Conservation (phyloP, 2,329 filamentous ascomycete genomes). For the Claviceps lovelessii region DNA sequence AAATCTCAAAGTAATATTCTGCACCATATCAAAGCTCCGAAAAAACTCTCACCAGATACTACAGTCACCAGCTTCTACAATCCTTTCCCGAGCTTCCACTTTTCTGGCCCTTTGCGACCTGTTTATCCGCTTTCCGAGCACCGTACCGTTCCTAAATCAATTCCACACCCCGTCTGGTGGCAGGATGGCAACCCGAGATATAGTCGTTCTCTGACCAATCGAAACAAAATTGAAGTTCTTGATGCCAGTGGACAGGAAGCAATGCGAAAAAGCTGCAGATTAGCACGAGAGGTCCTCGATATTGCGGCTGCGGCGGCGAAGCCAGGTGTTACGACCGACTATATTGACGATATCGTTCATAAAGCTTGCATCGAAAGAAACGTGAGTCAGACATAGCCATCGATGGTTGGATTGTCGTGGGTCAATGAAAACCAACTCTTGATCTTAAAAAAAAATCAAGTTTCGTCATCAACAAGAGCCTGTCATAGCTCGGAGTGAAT, state of each 20-base stretch:
- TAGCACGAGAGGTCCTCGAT: constrained; percentile 85
- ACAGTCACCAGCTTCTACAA: constrained; percentile 83
- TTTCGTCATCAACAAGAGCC: background rate
- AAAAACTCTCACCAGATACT: constrained; percentile 78
- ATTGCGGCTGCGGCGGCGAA: constrained; percentile 69
- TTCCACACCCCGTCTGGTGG: constrained; percentile 77
- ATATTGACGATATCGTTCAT: constrained; percentile 89
- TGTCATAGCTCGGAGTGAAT: background rate
- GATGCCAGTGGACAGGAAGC: constrained; percentile 67
- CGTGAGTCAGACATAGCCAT: constrained; percentile 36
- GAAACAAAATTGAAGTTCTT: constrained; percentile 72
- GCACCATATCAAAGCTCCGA: constrained; percentile 60
- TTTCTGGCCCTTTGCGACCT: constrained; percentile 67
- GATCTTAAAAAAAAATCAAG: background rate
- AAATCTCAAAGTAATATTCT: constrained; percentile 67
- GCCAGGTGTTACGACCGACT: constrained; percentile 91
- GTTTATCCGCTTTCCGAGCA: constrained; percentile 69
- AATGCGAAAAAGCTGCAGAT: constrained; percentile 82
- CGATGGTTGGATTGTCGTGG: background rate
- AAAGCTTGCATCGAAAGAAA: constrained; percentile 87
- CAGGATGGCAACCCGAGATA: constrained; percentile 61
- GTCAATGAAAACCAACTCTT: too few species aligned
- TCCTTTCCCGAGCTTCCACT: constrained; percentile 78
- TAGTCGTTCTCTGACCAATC: constrained; percentile 45
- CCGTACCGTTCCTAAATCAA: constrained; percentile 62